Evolutionary conservation across 1,139 yeast genomes (phyloP), one percentile per base, ranked within the genome.

Genomic region (Kurtzmaniella natalensis): DNA sequence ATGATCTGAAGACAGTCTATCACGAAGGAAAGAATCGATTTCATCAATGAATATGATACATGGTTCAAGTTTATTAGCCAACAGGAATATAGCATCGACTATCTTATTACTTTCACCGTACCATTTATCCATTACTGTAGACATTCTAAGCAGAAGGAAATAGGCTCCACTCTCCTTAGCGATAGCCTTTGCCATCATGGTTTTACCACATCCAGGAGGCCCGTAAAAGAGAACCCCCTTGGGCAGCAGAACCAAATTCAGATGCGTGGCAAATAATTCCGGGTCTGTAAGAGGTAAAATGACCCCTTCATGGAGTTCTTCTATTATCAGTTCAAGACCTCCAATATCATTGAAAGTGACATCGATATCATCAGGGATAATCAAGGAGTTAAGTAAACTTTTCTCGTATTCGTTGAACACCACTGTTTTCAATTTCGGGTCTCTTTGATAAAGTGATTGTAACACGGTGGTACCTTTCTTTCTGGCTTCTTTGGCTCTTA

Each of bases 151-250:
- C 53, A 89, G 88, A 35, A 92, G 73, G 59, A 92, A 92, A 48
- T 83, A 87, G 0, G 98, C 97, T 0, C 89, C 89, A 47, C 94
- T 81, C 55, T 89, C 96, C 37, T 80, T 77, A 1, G 97, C 97
- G 32, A 92, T 72, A 0, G 97, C 97, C 56, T 89, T 89, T 15
- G 97, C 97, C 48, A 92, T 69, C 96, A 92, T 86, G 8, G 97
- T 92, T 59, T 92, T 92, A 38, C 97, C 97, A 58, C 97, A 92
- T 0, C 98, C 97, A 0, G 98, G 97, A 2, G 98, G 97, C 0
- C 98, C 98, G 53, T 87, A 81, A 37, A 92, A 71, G 30, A 92
- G 63, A 2, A 92, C 96, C 18, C 98, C 98, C 51, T 87, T 89
- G 2, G 98, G 98, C 1, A 96, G 92, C 50, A 83, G 87, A 23